Percentiles rank a stretch among this genome's conserved stretches.
phyloP scores from a whole-genome alignment of 495 filamentous ascomycete genomes.

The Podospora conica region DNA sequence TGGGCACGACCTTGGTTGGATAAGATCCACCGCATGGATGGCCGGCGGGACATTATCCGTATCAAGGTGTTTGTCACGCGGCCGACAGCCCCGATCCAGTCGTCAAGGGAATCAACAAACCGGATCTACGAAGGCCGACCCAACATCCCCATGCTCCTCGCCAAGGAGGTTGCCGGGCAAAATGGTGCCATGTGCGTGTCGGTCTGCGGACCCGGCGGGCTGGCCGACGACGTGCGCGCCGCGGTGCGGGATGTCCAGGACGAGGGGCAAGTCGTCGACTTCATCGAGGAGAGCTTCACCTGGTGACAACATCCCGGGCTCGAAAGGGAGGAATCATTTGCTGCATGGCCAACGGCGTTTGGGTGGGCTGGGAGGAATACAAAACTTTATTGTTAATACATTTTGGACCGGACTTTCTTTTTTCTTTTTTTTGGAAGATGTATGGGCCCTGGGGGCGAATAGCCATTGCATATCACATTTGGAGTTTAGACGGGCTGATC shows the following conservation, averaged over 20 bases:
- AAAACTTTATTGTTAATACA: background rate
- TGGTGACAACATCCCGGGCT: slow-evolving; percentile 53
- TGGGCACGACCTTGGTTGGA: slow-evolving; percentile 97
- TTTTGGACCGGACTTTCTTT: background rate
- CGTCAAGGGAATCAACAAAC: slow-evolving; percentile 64
- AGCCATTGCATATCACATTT: background rate
- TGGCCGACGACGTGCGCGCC: slow-evolving; percentile 77
- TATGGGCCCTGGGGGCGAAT: background rate
- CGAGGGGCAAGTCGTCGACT: slow-evolving; percentile 59
- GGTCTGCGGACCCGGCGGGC: slow-evolving; percentile 77
- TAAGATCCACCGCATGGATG: slow-evolving; percentile 68
- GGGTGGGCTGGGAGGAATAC: background rate
- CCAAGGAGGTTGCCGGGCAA: slow-evolving; percentile 69
- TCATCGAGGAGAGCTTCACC: slow-evolving; percentile 82
- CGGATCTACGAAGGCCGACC: slow-evolving; percentile 88
- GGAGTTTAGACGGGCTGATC: background rate
- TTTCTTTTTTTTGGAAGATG: background rate
- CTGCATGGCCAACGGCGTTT: background rate
- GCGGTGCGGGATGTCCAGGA: slow-evolving; percentile 64
- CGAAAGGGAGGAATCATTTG: background rate
- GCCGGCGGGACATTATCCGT: slow-evolving; percentile 68
- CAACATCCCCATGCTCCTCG: slow-evolving; percentile 67
- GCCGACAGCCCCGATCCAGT: slow-evolving; percentile 62
- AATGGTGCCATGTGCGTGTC: slow-evolving; percentile 85
- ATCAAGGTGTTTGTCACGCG: slow-evolving; percentile 85